Evolutionary conservation across 345 rosid species (phyloP), one percentile per base, ranked within the genome.

Genomic region (Raphanus sativus): DNA sequence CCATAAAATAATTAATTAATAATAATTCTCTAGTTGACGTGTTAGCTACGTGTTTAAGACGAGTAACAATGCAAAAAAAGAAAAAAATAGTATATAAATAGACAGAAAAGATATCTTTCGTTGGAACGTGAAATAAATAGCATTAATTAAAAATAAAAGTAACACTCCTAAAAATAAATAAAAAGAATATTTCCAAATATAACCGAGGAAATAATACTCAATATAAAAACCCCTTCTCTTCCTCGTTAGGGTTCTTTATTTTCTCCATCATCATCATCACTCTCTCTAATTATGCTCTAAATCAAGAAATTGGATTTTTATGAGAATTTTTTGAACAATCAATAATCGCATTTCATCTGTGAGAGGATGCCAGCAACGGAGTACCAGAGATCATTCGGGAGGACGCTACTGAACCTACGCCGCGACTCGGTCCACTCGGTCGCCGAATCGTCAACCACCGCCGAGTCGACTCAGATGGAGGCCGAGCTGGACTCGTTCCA

Each of bases 401-500:
- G 91, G 59, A 79, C 90, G 4, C 15, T 87, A 61, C 74, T 87
- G 1, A 75, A 83, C 69, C 54, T 84, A 11, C 82, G 87, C 6
- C 87, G 91, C n/a, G 85, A 85, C 79, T 69, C 81, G 71, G 70
- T 75, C 8, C 78, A 74, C 55, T 77, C 81, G 11, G 75, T 74
- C 69, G 71, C 75, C 54, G 81, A 72, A 8, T 66, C 79, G 0
- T 42, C 79, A 0, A 36, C 77, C 3, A 13, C 64, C 25, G 45
- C 6, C 73, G 76, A 73, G 81, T 12, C 34, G 32, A 66, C 32
- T 81, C 59, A 45, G 50, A 84, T 80, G 45, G 90, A 85, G 29
- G 32, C 71, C 2, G 92, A 90, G 77, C 71, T 91, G 12, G 92
- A 86, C 15, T 74, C 85, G 2, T 90, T 92, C 66, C 94, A 92